phyloP scores from a whole-genome alignment of 139 green algal genomes.

The Gonium pectorale region DNA sequence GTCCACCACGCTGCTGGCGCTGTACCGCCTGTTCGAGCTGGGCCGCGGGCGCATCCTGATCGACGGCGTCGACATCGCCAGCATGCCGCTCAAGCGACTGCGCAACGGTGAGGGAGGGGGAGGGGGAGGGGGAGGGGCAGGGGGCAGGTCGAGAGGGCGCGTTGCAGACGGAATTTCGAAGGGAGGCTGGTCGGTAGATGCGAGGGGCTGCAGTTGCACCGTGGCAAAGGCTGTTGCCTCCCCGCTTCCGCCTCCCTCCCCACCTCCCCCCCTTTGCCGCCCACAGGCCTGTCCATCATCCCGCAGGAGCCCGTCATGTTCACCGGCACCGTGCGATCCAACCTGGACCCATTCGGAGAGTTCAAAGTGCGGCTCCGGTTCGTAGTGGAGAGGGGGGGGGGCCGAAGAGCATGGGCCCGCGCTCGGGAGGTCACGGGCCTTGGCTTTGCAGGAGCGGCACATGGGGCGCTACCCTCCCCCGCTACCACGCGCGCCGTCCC shows the following conservation, averaged over 20 bases:
- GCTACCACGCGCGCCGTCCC: too few species aligned
- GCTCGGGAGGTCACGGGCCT: too few species aligned
- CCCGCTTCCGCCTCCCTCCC: too few species aligned
- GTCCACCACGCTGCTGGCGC: constrained; percentile 78
- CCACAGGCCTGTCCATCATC: constrained; percentile 75
- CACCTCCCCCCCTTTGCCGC: not conserved
- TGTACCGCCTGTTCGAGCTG: constrained; percentile 82
- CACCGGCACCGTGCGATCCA: constrained; percentile 80
- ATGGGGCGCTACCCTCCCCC: too few species aligned
- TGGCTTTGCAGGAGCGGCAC: too few species aligned
- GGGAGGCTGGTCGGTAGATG: too few species aligned
- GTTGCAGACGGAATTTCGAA: too few species aligned
- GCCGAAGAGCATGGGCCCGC: too few species aligned
- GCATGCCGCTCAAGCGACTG: not conserved
- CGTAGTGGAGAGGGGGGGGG: too few species aligned
- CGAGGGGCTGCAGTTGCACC: too few species aligned
- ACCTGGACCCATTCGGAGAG: constrained; percentile 85
- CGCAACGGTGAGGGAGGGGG: not conserved
- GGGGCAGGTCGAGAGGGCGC: not conserved
- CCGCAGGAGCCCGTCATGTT: constrained; percentile 86
- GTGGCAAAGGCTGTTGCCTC: too few species aligned
- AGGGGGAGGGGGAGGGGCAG: not conserved
- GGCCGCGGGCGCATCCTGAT: constrained; percentile 69
- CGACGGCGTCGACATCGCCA: constrained; percentile 51
- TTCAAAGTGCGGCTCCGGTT: too few species aligned